A percentile compares a stretch with the other conserved stretches of the same genome.
phyloP scores from a whole-genome alignment of 2,329 filamentous ascomycete species.

The Botrytis squamosa region DNA sequence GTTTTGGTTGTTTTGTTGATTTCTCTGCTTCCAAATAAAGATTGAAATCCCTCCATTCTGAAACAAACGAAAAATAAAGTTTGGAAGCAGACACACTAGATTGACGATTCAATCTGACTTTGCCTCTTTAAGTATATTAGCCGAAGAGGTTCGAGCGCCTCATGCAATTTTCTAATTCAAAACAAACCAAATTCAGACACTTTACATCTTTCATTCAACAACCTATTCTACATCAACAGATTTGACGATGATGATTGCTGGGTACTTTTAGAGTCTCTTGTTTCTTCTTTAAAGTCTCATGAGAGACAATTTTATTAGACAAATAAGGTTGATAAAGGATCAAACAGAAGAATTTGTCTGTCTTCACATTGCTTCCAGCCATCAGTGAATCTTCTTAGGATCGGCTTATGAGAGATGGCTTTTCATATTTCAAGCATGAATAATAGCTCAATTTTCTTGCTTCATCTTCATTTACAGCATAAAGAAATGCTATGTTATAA shows the following conservation, averaged over 20 bases:
- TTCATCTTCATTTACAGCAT: not conserved
- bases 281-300: accelerated
- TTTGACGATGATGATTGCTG: not conserved
- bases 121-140: not conserved
- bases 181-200: not conserved
- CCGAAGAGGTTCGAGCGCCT: not conserved
- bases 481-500: not conserved
- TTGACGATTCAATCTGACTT: not conserved
- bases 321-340: not conserved
- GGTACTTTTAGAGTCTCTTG: not conserved
- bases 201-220: not conserved
- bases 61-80: not conserved
- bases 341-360: not conserved
- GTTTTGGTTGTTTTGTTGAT: not conserved
- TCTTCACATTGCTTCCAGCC: not conserved
- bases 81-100: not conserved
- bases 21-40: not conserved
- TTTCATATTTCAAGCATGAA: not conserved
- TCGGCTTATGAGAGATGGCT: accelerated
- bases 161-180: not conserved
- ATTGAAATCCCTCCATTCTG: not conserved
- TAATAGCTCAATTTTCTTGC: too few relatives aligned
- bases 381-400: not conserved
- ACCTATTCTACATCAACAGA: not conserved
- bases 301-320: not conserved